Percentiles rank a stretch among this genome's conserved stretches.
Evolutionary conservation across 2,329 filamentous ascomycete genomes (phyloP).

Genomic region (Colletotrichum chlorophyti): DNA sequence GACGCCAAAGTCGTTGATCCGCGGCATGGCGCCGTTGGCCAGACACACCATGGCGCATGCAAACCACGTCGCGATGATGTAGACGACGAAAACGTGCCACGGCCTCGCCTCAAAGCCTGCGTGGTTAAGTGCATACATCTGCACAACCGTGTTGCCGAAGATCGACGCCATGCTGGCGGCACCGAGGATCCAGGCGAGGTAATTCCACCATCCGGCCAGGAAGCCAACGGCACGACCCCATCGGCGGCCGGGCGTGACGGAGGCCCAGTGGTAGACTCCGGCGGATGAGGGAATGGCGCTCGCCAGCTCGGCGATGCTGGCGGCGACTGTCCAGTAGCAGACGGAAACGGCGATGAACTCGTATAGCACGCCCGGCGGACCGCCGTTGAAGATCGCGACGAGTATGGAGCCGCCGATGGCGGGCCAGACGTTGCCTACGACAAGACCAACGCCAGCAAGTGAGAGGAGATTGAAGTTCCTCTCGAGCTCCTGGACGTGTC

Average conservation of each 20-base stretch:
- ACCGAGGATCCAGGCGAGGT: conserved; percentile 48
- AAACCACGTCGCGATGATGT: conserved; percentile 48
- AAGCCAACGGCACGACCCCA: conserved; percentile 58
- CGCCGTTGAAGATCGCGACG: conserved; percentile 65
- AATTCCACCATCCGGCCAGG: conserved; percentile 55
- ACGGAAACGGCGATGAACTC: conserved; percentile 58
- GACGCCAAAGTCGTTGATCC: conserved; percentile 60
- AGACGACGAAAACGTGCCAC: conserved; percentile 53
- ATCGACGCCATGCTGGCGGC: conserved; percentile 48
- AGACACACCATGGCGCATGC: conserved; percentile 54
- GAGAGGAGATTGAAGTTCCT: conserved; percentile 49
- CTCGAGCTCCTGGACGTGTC: conserved; percentile 47
- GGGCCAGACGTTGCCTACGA: conserved; percentile 51
- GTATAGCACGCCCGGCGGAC: conserved; percentile 66
- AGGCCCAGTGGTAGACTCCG: conserved; percentile 68
- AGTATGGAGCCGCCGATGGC: conserved; percentile 52
- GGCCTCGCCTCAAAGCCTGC: conserved; percentile 41
- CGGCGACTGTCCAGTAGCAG: conserved; percentile 65
- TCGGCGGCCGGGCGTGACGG: conserved; percentile 58
- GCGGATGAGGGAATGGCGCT: conserved; percentile 67
- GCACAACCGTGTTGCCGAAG: conserved; percentile 47
- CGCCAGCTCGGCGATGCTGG: conserved; percentile 65
- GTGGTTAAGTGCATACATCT: conserved; percentile 52
- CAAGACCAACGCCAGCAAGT: conserved; percentile 47
- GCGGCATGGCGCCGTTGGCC: conserved; percentile 58